Percentiles rank a stretch among this genome's conserved stretches.
Evolutionary conservation across 1,284 basidiomycete genomes (phyloP).

Genomic region (Leccinum subspadiceum): DNA sequence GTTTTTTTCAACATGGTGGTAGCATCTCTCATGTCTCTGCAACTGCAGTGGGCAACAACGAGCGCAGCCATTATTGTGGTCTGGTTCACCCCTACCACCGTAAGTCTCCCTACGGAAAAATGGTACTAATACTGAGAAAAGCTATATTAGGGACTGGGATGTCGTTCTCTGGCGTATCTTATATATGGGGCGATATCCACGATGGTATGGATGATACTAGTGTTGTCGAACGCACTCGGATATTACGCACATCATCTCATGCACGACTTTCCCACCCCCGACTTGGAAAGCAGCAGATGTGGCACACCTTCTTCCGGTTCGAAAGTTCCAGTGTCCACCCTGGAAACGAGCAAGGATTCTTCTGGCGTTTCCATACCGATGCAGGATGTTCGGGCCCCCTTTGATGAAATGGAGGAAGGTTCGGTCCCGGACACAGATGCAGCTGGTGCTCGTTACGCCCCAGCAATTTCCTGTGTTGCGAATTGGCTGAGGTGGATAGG

Average conservation of each 20-base stretch:
- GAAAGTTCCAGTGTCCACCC: background rate
- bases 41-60: constrained; percentile 42
- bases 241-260: constrained; percentile 28
- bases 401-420: background rate
- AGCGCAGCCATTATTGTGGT: constrained; percentile 35
- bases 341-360: background rate
- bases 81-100: constrained; percentile 39
- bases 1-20: constrained; percentile 34
- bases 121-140: background rate
- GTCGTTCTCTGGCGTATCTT: constrained; percentile 39
- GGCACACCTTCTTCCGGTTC: background rate
- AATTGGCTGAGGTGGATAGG: constrained; percentile 24
- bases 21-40: constrained; percentile 34
- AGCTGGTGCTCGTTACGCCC: background rate
- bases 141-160: constrained; percentile 33
- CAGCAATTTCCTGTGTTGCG: constrained; percentile 1
- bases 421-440: background rate
- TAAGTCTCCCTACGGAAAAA: constrained; percentile 7
- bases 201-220: constrained; percentile 37
- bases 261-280: background rate
- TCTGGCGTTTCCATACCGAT: background rate
- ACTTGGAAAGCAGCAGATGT: background rate
- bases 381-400: background rate
- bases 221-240: constrained; percentile 37
- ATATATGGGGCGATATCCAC: constrained; percentile 39